Percentiles rank a stretch among this genome's conserved stretches.
phyloP scores from a whole-genome alignment of 768 basidiomycete species.

The Bullera alba region DNA sequence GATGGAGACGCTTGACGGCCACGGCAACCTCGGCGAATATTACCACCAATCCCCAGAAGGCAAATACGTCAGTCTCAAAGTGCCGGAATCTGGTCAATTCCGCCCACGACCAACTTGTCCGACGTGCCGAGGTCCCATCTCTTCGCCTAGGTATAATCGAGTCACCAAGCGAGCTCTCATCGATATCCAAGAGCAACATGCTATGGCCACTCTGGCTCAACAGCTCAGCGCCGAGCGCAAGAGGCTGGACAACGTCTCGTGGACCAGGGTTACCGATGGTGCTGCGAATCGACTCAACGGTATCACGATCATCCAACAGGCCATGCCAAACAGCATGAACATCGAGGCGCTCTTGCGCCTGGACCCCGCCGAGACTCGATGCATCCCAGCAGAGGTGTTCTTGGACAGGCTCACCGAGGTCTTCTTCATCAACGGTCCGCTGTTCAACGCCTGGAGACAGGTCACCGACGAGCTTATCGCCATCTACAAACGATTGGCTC shows the following conservation, averaged over 20 bases:
- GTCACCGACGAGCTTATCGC: neutral
- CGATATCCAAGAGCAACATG: constrained; percentile 61
- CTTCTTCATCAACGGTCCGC: constrained; percentile 2
- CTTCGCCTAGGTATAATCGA: constrained; percentile 57
- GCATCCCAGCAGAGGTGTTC: constrained; percentile 1
- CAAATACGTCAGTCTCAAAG: constrained; percentile 50
- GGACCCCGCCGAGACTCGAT: neutral
- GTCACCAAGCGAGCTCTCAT: constrained; percentile 59
- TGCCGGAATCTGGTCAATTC: constrained; percentile 49
- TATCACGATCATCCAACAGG: neutral
- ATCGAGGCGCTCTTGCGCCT: neutral
- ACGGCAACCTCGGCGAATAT: constrained; percentile 52
- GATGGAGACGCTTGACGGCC: constrained; percentile 63
- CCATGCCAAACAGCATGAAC: neutral
- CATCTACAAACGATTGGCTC: neutral
- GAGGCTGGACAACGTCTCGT: too few species aligned
- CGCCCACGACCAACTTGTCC: constrained; percentile 57
- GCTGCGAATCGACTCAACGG: neutral
- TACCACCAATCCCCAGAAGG: constrained; percentile 50
- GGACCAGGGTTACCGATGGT: neutral
- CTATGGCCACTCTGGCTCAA: constrained; percentile 43
- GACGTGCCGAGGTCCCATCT: constrained; percentile 57
- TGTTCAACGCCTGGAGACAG: constrained; percentile 1
- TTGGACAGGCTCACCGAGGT: neutral
- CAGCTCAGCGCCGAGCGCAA: neutral